Conservation (phyloP, 805 yeast species). For the Ogataea paraovalis region DNA sequence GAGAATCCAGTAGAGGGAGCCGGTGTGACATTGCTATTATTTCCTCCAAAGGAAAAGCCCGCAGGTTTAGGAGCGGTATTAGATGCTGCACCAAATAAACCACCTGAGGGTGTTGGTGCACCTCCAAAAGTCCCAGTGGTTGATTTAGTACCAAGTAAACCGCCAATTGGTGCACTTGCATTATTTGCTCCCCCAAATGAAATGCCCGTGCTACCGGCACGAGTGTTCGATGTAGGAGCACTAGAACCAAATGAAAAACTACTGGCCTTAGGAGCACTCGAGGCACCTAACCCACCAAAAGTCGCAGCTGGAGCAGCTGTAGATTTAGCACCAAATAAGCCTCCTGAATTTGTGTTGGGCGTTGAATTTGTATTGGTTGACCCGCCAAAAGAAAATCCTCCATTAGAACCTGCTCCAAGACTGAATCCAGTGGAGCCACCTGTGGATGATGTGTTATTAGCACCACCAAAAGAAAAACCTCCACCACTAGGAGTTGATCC, state of each 20-base stretch:
- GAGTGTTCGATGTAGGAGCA: background rate
- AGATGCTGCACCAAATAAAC: background rate
- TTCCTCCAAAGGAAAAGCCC: slow-evolving; percentile 14
- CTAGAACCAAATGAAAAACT: slow-evolving; percentile 1
- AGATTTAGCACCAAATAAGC: slow-evolving; percentile 3
- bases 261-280: slow-evolving; percentile 1
- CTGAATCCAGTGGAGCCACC: slow-evolving; percentile 9
- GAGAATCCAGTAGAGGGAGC: background rate
- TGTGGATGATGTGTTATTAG: slow-evolving; percentile 5
- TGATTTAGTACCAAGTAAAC: slow-evolving; percentile 33
- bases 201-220: slow-evolving; percentile 3
- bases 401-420: slow-evolving; percentile 8
- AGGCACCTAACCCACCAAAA: slow-evolving; percentile 26
- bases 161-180: slow-evolving; percentile 24
- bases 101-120: background rate
- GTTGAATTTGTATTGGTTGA: slow-evolving; percentile 7
- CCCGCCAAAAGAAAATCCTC: background rate
- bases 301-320: slow-evolving; percentile 2
- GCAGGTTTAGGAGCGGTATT: slow-evolving; percentile 1
- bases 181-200: slow-evolving; percentile 3
- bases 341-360: slow-evolving; percentile 5
- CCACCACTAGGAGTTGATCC: slow-evolving; percentile 5
- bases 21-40: background rate
- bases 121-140: slow-evolving; percentile 7
- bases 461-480: slow-evolving; percentile 13